Conservation (phyloP, 2,329 filamentous ascomycete species). For the Cladophialophora immunda region DNA sequence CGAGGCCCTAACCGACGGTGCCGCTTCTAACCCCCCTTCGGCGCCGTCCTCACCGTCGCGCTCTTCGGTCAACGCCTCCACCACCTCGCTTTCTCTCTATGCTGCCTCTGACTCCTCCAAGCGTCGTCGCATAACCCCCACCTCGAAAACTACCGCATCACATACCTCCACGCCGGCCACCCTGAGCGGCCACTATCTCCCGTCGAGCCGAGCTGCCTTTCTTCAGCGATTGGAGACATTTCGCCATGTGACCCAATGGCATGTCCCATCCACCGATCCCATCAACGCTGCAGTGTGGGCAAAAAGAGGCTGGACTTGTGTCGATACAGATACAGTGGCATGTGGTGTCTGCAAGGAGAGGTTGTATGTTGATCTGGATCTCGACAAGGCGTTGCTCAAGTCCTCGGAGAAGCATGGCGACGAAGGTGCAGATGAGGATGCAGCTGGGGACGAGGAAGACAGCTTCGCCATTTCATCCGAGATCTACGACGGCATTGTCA, state of each 20-base stretch:
- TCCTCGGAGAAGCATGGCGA: constrained; percentile 34
- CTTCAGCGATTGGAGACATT: constrained; percentile 84
- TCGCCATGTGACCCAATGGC: constrained; percentile 87
- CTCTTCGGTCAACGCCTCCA: constrained; percentile 33
- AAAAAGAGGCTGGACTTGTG: constrained; percentile 89
- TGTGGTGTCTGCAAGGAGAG: constrained; percentile 88
- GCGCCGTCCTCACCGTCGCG: constrained; percentile 18
- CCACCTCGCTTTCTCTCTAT: constrained; percentile 27
- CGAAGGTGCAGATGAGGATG: constrained; percentile 49
- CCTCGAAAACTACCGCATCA: constrained; percentile 38
- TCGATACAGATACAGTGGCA: constrained; percentile 80
- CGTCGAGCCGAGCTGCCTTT: constrained; percentile 84
- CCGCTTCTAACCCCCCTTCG: constrained; percentile 16
- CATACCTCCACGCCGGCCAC: constrained; percentile 46
- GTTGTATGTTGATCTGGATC: constrained; percentile 79
- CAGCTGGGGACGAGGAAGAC: constrained; percentile 47
- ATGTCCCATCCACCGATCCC: constrained; percentile 81
- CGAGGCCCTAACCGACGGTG: constrained; percentile 48
- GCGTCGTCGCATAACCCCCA: constrained; percentile 37
- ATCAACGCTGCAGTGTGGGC: constrained; percentile 95
- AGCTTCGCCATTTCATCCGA: constrained; percentile 37
- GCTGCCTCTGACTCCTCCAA: constrained; percentile 38
- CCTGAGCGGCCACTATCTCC: constrained; percentile 75
- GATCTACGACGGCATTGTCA: constrained; percentile 71
- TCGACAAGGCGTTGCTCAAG: constrained; percentile 49